phyloP scores from a whole-genome alignment of 768 basidiomycete genomes.

The Phylloporus arenicola region DNA sequence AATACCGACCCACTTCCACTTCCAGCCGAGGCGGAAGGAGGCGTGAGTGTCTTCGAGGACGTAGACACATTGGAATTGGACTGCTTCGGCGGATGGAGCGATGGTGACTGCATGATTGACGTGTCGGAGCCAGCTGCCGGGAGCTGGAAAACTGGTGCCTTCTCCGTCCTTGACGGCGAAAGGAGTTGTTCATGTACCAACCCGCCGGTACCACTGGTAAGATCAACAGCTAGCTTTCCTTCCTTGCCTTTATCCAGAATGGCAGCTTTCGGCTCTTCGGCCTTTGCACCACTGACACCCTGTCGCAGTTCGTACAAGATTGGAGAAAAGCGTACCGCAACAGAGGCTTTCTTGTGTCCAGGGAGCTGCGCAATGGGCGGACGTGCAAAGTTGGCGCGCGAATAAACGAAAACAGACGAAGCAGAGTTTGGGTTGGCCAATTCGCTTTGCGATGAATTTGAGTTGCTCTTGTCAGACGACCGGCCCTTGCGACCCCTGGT shows the following conservation, averaged over 20 bases:
- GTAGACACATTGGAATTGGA: constrained; percentile 9
- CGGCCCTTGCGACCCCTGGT: constrained; percentile 55
- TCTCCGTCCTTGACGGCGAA: constrained; percentile 17
- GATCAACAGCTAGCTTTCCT: constrained; percentile 55
- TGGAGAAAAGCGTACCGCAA: constrained; percentile 92
- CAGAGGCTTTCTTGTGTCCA: constrained; percentile 92
- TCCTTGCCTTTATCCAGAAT: constrained; percentile 65
- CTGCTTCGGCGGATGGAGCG: constrained; percentile 10
- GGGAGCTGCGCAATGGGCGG: constrained; percentile 93
- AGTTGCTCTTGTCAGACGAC: constrained; percentile 33
- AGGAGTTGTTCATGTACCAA: constrained; percentile 11
- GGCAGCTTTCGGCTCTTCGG: constrained; percentile 47
- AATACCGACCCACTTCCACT: constrained; percentile 58
- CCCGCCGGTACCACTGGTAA: constrained; percentile 35
- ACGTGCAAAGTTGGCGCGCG: constrained; percentile 87
- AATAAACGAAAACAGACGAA: constrained; percentile 88
- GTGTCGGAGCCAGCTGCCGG: constrained; percentile 7
- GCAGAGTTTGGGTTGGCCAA: constrained; percentile 34
- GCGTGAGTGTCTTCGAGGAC: constrained; percentile 18
- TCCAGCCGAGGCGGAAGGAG: constrained; percentile 40
- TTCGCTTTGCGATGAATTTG: constrained; percentile 28
- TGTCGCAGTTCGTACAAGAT: constrained; percentile 86
- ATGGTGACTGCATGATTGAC: constrained; percentile 8
- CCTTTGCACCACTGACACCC: constrained; percentile 37
- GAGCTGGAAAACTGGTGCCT: constrained; percentile 6